Base-by-base conservation (phyloP, 495 filamentous ascomycete genomes). In the Talaromyces adpressus region DNA sequence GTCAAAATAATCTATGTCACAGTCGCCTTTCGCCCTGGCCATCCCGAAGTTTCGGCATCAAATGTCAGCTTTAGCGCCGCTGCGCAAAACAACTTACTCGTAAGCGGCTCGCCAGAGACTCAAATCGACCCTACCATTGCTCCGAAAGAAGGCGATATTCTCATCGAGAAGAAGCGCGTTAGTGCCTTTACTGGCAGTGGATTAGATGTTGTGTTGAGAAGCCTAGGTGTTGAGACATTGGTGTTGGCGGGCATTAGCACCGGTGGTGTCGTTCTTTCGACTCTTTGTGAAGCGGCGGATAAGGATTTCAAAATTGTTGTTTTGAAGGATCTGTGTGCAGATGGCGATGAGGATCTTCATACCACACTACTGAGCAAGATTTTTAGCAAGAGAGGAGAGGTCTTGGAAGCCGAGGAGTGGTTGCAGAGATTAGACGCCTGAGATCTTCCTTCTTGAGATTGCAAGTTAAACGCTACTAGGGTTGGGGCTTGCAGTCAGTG, bases 221-320 rank as follows among this genome's bases (percentile, higher is more conserved):
- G 68, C 47, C 65, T 67, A 9, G 68, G 63, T 6, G 65, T 69
- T 1, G 64, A 75, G 34, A 62, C 67, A 11, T 32, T 79, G 2
- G 71, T 77, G 12, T 22, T 79, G 2, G 68, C 69, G 0, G 77
- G 77, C 1, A 52, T 78, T 20, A 69, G 61, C 25, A 75, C 77
- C 4, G 76, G 75, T 29, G 77, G 75, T 11, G 76, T 72, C 6
- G 75, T 78, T 7, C 65, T 80, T 32, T 77, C 75, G 4, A 80
- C 77, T 12, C 66, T 79, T 25, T 73, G 71, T 11, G 68, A 75
- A 22, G 77, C 71, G 7, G 66, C 63, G 16, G 76, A 79, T 65
- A 39, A 72, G 59, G 78, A 79, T 59, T 76, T 73, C 36, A 53
- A 64, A 2, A 36, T 79, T 32, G 73, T 70, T 4, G 71, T 80